These are phyloP conservation scores for Moniliella sp. DNA, from an alignment of 1,284 basidiomycete species.

Conservation along the genomic window DNA sequence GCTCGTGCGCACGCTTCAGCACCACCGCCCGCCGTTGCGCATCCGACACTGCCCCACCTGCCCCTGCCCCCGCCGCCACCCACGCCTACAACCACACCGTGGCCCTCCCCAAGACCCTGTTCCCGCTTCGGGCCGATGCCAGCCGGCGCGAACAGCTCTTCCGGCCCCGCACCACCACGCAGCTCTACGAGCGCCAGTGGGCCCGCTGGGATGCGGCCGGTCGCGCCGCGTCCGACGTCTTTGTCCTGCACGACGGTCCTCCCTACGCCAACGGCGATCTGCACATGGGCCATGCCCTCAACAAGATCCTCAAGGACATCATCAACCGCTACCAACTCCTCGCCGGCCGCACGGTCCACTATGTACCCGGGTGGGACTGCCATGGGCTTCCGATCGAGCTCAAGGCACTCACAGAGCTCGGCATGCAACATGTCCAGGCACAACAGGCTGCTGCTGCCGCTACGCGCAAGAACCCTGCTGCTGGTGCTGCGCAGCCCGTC, in stretches of 20 bases:
- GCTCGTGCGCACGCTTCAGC: too few species aligned
- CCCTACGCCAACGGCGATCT: conserved; percentile 90
- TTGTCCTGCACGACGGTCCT: conserved; percentile 83
- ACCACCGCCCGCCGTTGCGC: too few species aligned
- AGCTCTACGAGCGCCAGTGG: conserved; percentile 68
- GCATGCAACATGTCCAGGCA: conserved; percentile 35
- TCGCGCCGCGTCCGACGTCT: conserved; percentile 40
- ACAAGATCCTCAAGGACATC: conserved; percentile 91
- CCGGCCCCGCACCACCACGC: conserved; percentile 48
- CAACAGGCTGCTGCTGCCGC: not conserved
- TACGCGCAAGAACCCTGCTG: too few species aligned
- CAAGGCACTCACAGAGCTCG: conserved; percentile 15
- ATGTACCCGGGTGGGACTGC: conserved; percentile 91
- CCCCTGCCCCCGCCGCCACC: too few species aligned
- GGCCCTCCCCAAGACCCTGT: conserved; percentile 58
- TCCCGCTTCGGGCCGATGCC: conserved; percentile 56
- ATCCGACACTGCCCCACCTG: too few species aligned
- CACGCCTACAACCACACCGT: too few species aligned
- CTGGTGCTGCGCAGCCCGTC: too few species aligned
- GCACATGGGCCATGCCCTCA: conserved; percentile 89
- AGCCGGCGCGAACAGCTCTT: conserved; percentile 46
- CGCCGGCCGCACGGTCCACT: conserved; percentile 58
- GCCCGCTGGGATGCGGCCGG: not conserved
- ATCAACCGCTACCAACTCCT: conserved; percentile 72
- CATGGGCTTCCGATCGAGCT: conserved; percentile 70